phyloP scores from a whole-genome alignment of 2,329 filamentous ascomycete genomes.

The Penicillium sp. region DNA sequence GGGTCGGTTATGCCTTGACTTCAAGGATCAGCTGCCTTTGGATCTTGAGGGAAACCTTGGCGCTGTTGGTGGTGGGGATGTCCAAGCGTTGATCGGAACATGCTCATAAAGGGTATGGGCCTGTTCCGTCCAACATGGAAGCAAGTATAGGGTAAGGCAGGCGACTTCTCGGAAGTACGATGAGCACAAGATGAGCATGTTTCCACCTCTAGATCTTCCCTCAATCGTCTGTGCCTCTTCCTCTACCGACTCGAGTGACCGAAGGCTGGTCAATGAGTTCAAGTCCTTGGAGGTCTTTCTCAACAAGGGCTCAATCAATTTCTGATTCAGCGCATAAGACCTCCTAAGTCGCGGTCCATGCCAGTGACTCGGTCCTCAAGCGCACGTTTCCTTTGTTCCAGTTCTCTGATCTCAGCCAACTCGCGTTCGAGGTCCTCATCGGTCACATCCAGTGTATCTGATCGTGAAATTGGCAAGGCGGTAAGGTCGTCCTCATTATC shows the following conservation, averaged over 20 bases:
- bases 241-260: background rate
- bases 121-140: background rate
- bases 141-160: background rate
- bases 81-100: background rate
- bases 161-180: background rate
- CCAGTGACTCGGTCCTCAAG: conserved; percentile 66
- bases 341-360: conserved; percentile 69
- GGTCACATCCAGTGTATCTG: conserved; percentile 33
- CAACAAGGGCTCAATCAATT: background rate
- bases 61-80: no score
- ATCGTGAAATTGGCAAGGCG: conserved; percentile 36
- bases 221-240: background rate
- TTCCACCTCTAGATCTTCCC: background rate
- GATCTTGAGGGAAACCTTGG: no score
- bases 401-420: conserved; percentile 58
- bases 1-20: no score
- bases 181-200: background rate
- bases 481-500: conserved; percentile 59
- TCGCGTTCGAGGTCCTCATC: conserved; percentile 49
- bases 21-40: no score
- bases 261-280: background rate
- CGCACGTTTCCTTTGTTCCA: conserved; percentile 64
- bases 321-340: conserved; percentile 52
- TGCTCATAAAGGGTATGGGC: background rate
- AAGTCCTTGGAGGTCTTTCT: background rate